Evolutionary conservation across 257 asterid genomes (phyloP), one percentile per base, ranked within the genome.

Genomic region (Solanum sitiens): DNA sequence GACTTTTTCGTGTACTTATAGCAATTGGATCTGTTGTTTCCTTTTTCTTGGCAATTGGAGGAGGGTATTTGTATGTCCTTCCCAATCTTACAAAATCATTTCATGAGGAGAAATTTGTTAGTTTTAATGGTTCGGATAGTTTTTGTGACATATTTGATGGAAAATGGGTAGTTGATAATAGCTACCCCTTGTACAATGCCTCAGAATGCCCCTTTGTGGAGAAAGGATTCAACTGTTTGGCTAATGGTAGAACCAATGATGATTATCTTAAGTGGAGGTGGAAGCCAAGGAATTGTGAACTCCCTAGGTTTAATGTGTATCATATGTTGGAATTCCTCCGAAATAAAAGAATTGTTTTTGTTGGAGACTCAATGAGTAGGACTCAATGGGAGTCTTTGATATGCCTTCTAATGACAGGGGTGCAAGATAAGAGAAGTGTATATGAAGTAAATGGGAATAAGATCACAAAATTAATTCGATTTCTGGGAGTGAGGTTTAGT

Each of bases 301-400:
- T 94, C 86, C 96, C 96, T 15, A 92, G 93, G 91, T 89, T 92
- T 44, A 37, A 93, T 82, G 90, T 92, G 88, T 88, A 59, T 65
- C 82, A 23, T 74, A 87, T 90, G 61, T 80, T 95, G 91, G 92
- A 93, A 88, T 87, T 50, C 76, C 93, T 95, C 4, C 89, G 93
- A 42, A 90, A 93, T 85, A 94, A 93, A 71, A 89, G 94, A 74
- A 91, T 95, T 86, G 96, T 94, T 71, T 95, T 95, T 85, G 98
- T 95, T 73, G 98, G 98, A 72, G 98, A 95, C 86, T 95, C 98
- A 0, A 94, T 95, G 98, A 92, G 98, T 86, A 92, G 97, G 89
- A 94, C 98, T 13, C 96, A 95, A 85, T 95, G 98, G 98, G 98
- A 95, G 90, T 95, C 98, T 77, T 91, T 95, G 92, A 94, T 94